Evolutionary conservation across 2,329 filamentous ascomycete genomes (phyloP).

Genomic region (Grosmannia clavigera): DNA sequence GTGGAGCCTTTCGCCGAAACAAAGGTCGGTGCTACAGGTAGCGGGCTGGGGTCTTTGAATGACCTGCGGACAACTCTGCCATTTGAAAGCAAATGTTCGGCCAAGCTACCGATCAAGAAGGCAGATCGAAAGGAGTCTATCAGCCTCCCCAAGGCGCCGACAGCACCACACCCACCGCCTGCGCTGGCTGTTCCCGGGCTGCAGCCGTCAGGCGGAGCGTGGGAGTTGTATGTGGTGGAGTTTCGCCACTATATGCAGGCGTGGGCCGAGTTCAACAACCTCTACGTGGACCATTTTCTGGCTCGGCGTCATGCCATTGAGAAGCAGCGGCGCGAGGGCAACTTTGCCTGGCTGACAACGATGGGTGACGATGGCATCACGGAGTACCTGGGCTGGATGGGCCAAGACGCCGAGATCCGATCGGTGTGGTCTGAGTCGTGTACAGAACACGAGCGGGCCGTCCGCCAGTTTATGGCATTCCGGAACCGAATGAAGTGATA

Average conservation of each 20-base stretch:
- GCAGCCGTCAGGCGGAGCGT: conserved; percentile 29
- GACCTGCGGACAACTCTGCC: conserved; percentile 46
- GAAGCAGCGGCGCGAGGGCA: conserved; percentile 25
- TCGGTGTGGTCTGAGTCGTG: conserved; percentile 47
- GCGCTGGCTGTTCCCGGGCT: conserved; percentile 29
- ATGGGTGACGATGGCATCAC: conserved; percentile 32
- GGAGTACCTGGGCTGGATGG: conserved; percentile 47
- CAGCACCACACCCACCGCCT: conserved; percentile 34
- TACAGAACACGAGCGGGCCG: conserved; percentile 44
- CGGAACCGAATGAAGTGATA: conserved; percentile 27
- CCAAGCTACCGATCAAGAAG: not conserved
- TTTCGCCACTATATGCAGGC: conserved; percentile 42
- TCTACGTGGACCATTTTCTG: conserved; percentile 43
- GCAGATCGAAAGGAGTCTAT: conserved; percentile 22
- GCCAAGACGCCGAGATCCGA: conserved; percentile 52
- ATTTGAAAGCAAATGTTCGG: conserved; percentile 37
- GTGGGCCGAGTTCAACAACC: conserved; percentile 38
- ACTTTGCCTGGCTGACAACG: conserved; percentile 31
- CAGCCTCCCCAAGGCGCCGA: conserved; percentile 34
- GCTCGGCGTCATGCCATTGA: conserved; percentile 34
- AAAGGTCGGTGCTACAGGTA: conserved; percentile 13
- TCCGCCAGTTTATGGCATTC: conserved; percentile 44
- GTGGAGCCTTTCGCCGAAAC: conserved; percentile 40
- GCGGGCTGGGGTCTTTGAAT: conserved; percentile 39
- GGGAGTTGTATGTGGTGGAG: conserved; percentile 38